These are phyloP conservation scores for Mrakia gelida DNA, from an alignment of 768 basidiomycete species.

Conservation along the genomic window DNA sequence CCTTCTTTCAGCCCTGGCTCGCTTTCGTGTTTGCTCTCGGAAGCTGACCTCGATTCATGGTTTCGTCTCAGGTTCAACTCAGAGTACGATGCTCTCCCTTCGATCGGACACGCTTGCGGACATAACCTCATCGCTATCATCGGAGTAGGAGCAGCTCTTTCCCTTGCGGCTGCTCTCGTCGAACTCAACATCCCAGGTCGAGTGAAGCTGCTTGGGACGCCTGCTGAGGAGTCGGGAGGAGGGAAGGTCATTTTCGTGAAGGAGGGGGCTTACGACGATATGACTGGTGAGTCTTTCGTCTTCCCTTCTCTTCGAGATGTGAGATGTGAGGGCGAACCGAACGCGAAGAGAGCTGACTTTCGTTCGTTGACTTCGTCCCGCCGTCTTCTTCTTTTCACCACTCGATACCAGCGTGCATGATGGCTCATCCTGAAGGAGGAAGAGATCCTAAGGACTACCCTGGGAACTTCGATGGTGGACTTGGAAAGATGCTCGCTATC, in stretches of 20 bases:
- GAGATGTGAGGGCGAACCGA: not conserved
- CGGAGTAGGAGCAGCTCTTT: conserved; percentile 27
- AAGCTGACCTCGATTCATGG: not conserved
- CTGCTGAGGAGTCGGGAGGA: conserved; percentile 69
- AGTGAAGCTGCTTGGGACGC: conserved; percentile 34
- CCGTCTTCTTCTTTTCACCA: not conserved
- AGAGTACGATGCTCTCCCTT: conserved; percentile 36
- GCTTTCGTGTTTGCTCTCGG: too few relatives aligned
- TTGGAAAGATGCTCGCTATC: conserved; percentile 26
- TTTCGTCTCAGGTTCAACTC: conserved; percentile 10
- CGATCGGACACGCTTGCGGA: conserved; percentile 53
- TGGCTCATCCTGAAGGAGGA: conserved; percentile 39
- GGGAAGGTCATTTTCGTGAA: conserved; percentile 70
- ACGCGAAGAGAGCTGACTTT: not conserved
- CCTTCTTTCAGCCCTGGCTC: not conserved
- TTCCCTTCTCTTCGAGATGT: not conserved
- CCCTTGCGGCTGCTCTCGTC: conserved; percentile 28
- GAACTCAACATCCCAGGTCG: conserved; percentile 35
- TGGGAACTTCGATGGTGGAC: conserved; percentile 12
- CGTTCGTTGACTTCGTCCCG: not conserved
- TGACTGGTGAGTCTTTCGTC: conserved; percentile 48
- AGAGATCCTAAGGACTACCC: conserved; percentile 29
- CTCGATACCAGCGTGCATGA: conserved; percentile 33
- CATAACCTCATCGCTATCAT: conserved; percentile 31
- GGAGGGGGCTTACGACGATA: conserved; percentile 65